Evolutionary conservation across 331 rosid species (phyloP), one percentile per base, ranked within the genome.

Genomic region (Acacia concinna): DNA sequence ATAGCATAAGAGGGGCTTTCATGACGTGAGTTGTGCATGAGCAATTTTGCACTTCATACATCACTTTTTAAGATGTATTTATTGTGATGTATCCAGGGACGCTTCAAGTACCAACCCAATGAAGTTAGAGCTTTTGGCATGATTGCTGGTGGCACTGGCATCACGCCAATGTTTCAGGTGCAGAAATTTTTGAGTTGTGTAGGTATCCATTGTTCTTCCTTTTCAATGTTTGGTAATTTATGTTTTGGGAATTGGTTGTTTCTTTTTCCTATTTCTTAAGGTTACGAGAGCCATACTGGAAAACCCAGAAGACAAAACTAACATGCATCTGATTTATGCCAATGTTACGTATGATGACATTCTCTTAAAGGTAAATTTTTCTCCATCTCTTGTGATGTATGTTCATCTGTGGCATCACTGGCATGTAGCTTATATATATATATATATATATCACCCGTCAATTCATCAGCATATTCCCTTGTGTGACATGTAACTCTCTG

Each of bases 81-180:
- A 4, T 35, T 51, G 20, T 17, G 20, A 72, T 57, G 79, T 68
- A 75, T 69, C 38, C 76, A 93, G 98, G 97, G 98, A 28, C 94
- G 97, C 79, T 93, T 93, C 86, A 93, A 71, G 82, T 93, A 93
- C 82, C 84, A 77, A 70, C 87, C 92, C 30, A 93, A 92, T 52
- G 86, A 91, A 88, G 96, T 87, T 77, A 86, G 88, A 88, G 91
- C 97, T 66, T 91, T 93, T 71, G 98, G 98, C 74, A 93, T 93
- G 98, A 81, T 93, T 76, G 97, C 97, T 51, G 98, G 98, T 76
- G 98, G 98, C 83, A 90, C 98, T 65, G 98, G 98, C 62, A 93
- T 93, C 43, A 91, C 98, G 47, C 98, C 98, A 70, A 93, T 93
- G 98, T 93, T 86, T 84, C 98, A 91, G 84, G 98, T 91, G 83